Base-by-base conservation (phyloP, 495 filamentous ascomycete genomes). In the Corynascus novoguineensis region DNA sequence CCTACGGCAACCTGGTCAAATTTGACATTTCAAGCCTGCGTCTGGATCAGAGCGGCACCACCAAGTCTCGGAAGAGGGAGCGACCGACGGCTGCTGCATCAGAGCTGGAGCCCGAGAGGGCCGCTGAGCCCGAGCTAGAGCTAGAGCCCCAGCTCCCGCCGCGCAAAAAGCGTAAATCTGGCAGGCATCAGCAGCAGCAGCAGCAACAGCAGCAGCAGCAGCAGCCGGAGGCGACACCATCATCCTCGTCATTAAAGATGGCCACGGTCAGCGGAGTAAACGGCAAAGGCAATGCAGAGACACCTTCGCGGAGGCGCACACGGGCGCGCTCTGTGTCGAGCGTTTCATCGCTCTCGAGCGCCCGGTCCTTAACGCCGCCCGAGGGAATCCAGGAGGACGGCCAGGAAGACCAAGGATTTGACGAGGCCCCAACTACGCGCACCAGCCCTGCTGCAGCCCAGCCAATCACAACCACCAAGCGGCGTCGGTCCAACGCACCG, bases 1-100 rank as follows among this genome's bases (percentile, higher is more conserved):
- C 75, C 17, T 76, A 77, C 64, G 60, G 59, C 44, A 59, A 73
- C 35, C 68, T 80, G 21, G 52, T 75, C 63, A 69, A 65, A 62
- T 59, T 71, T 57, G 69, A 77, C 59, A 56, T 71, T 21, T 61
- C 66, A 19, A 52, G 49, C 14, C 34, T 68, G 50, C 63, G 37
- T n/a, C 52, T 49, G 25, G 46, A 40, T 17, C 56, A 15, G 19
- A 11, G 19, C 50, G 34, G 27, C 44, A 51, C 21, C 41, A 57
- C 48, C 22, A 32, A 53, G n/a, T 19, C 31, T 25, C 40, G 17
- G 14, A 55, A 49, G 45, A 56, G 25, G 17, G 48, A 32, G 25
- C 32, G 44, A 29, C 44, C 40, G 42, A 21, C 25, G 31, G 29
- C 45, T 11, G 25, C 25, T n/a, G 34, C 22, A 3, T 22, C 42